Percentiles rank a stretch among this genome's conserved stretches.
phyloP scores from a whole-genome alignment of 805 yeast genomes.

The Tetrapisispora taiwanensis region DNA sequence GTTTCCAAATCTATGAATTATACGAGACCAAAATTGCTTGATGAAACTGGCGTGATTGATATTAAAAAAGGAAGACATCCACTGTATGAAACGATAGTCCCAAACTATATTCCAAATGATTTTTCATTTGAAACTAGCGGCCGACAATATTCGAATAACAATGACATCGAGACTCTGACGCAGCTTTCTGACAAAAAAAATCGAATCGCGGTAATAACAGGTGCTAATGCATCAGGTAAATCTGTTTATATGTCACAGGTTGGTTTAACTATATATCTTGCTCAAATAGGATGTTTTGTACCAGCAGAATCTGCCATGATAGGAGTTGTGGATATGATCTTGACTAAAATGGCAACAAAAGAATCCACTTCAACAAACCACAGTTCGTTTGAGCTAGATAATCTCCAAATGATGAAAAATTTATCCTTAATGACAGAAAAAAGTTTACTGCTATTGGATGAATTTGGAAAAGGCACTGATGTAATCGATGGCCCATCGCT shows the following conservation, averaged over 20 bases:
- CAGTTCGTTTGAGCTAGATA: constrained; percentile 45
- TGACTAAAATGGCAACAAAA: constrained; percentile 36
- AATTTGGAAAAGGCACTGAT: constrained; percentile 47
- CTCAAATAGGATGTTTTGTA: constrained; percentile 47
- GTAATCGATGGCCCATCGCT: constrained; percentile 37
- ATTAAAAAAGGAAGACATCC: constrained; percentile 39
- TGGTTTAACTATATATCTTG: constrained; percentile 39
- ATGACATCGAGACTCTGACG: background rate
- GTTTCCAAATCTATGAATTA: constrained; percentile 24
- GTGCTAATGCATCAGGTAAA: constrained; percentile 45
- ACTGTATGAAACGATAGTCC: constrained; percentile 33
- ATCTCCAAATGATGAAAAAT: constrained; percentile 35
- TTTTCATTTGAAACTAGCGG: constrained; percentile 22
- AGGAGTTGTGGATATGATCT: constrained; percentile 38
- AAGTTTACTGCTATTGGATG: constrained; percentile 41
- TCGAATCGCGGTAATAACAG: constrained; percentile 34
- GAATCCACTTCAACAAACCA: constrained; percentile 33
- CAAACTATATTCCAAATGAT: constrained; percentile 37
- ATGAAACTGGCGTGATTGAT: constrained; percentile 18
- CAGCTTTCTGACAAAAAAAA: constrained; percentile 15
- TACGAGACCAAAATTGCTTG: constrained; percentile 26
- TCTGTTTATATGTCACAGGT: constrained; percentile 40
- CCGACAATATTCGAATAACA: background rate
- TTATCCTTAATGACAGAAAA: constrained; percentile 31
- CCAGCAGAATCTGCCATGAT: constrained; percentile 40